Conservation (phyloP, 169 alveolate genomes). For the Perkinsus olseni region DNA sequence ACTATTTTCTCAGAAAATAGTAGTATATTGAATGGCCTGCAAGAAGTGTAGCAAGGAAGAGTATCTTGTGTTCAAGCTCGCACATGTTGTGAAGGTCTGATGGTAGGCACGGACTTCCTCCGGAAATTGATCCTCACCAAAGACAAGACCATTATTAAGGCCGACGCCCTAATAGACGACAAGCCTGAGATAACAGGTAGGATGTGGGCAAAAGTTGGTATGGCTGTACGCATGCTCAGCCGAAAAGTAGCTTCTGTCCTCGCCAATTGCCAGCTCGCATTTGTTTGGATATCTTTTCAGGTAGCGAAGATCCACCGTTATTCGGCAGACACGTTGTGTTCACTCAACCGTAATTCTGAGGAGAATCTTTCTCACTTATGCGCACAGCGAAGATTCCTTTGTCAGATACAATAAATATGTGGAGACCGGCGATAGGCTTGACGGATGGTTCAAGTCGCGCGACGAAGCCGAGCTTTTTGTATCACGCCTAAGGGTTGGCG, state of each 20-base stretch:
- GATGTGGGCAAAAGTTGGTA: background rate
- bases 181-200: background rate
- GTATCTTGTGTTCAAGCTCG: too few species aligned
- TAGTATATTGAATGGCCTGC: too few species aligned
- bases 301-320: background rate
- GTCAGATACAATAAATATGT: background rate
- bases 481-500: background rate
- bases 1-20: too few species aligned
- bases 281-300: too few species aligned
- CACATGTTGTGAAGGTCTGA: background rate
- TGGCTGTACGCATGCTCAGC: background rate
- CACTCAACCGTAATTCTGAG: background rate
- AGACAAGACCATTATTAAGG: background rate
- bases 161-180: background rate
- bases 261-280: too few species aligned
- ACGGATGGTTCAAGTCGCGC: background rate
- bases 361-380: background rate
- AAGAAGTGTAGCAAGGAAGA: too few species aligned
- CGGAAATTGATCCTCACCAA: background rate
- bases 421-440: background rate
- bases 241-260: too few species aligned
- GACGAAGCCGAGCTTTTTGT: background rate
- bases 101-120: background rate
- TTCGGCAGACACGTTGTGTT: background rate
- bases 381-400: too few species aligned